phyloP scores from a whole-genome alignment of 306 rosid genomes.

The Pyrus bretschneideri region DNA sequence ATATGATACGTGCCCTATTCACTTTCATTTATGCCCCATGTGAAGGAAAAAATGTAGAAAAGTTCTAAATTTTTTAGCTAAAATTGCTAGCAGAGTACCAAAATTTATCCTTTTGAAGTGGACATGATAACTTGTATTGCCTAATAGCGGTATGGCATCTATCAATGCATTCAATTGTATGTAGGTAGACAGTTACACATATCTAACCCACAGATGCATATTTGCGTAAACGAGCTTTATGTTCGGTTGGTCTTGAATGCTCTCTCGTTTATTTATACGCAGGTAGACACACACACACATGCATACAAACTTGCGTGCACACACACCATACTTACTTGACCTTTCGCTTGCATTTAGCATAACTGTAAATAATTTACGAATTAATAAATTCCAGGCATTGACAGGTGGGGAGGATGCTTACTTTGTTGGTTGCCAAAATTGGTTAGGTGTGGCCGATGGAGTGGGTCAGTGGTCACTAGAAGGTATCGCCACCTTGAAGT shows the following conservation, averaged over 20 bases:
- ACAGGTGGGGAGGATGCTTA: constrained; percentile 65
- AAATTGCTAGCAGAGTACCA: too few species aligned
- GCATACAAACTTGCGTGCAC: neutral
- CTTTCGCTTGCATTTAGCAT: constrained; percentile 8
- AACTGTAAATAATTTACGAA: constrained; percentile 30
- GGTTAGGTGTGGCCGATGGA: constrained; percentile 85
- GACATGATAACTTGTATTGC: neutral
- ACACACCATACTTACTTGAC: neutral
- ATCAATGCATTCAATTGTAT: neutral
- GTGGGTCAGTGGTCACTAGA: constrained; percentile 67
- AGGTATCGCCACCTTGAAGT: constrained; percentile 33
- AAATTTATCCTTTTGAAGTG: neutral
- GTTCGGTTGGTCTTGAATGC: neutral
- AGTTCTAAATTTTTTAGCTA: neutral
- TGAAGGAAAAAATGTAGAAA: neutral
- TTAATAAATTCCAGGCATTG: constrained; percentile 63
- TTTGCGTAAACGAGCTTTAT: neutral
- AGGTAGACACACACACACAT: neutral
- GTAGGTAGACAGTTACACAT: neutral
- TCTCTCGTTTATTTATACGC: neutral
- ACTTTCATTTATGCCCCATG: neutral
- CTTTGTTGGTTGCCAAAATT: constrained; percentile 50
- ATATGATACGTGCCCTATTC: neutral
- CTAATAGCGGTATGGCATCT: neutral
- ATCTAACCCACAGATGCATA: neutral